Evolutionary conservation across 371 early-diverging fungal genomes (phyloP), one percentile per base, ranked within the genome.

Genomic region (Mortierella sp.): DNA sequence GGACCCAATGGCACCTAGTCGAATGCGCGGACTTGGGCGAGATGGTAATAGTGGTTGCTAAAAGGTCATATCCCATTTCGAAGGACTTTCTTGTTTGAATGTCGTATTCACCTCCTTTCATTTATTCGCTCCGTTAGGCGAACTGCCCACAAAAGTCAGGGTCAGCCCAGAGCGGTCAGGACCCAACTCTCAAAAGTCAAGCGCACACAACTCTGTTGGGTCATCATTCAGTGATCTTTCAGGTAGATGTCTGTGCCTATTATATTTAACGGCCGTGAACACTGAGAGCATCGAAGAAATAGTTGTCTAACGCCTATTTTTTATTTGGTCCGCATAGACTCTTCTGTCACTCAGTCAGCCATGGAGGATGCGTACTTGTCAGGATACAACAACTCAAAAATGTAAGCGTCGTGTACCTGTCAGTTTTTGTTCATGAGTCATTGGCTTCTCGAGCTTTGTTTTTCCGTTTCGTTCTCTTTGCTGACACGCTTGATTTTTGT

Each of bases 271-370:
- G 55, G 55, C 48, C 3, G 5, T 10, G 2, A 50, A 16, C 50
- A 13, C 13, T 37, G 3, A 8, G 0, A 10, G 40, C 19, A 40
- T 67, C 19, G 34, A 61, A n/a, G n/a, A 19, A 13, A 19, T 11
- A 31, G 67, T 9, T 21, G 6, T 6, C 19, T 67, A 24, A 67
- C 24, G 43, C n/a, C 11, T 46, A 6, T 21, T 34, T 55, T 21
- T 73, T 43, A 13, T 37, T 3, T 53, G 5, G 43, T 76, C 64
- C 51, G 24, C 44, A 34, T 34, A 88, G 92, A 92, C 71, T 89
- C 92, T 11, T 92, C 92, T 16, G 87, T 92, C 13, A 92, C 93
- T 1, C 91, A 90, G 72, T 92, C 93, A 2, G 93, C 93, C 6
- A 77, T 92, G 81, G 93, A 92, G 59, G 93, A 92, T 71, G 93